Evolutionary conservation across 352 stramenopile genomes (phyloP), one percentile per base, ranked within the genome.

Genomic region (Pythium phragmitis): DNA sequence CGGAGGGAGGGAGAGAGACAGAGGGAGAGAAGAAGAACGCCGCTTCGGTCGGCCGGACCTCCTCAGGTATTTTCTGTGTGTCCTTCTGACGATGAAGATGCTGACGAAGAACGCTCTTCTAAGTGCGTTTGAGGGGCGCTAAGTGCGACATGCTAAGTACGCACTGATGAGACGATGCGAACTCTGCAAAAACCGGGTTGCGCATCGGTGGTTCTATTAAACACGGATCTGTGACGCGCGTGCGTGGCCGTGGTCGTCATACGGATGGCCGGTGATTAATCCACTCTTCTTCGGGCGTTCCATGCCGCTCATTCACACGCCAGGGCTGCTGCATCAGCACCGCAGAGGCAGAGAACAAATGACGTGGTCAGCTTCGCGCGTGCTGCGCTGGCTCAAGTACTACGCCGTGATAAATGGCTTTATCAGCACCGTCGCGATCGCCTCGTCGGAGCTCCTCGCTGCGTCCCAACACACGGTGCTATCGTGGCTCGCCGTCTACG

Each of bases 401-500:
- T 94, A 94, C 74, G 52, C 68, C 17, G 50, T 94, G 58, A 89
- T 94, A 70, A 94, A 94, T 60, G 73, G 76, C 17, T 94, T 94
- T 70, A 92, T 91, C 65, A 88, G 72, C 60, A 73, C 70, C 39
- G 68, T 94, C 37, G 77, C 66, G 6, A 23, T 75, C 13, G 51
- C 45, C 12, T 87, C 75, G 62, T 72, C 69, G 46, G 26, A 47
- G 23, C 45, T 79, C 57, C 50, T 72, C 7, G 14, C 60, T 7
- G 26, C 39, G 16, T 59, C 65, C 17, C 42, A 5, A 30, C 26
- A 30, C 26, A 57, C 8, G 26, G 37, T n/a, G 39, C 43, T 6
- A 21, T 41, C 13, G 48, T 69, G 16, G 26, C 17, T 57, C 0
- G 66, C 63, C 16, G 54, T 89, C 7, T 94, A 94, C 60, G 50